These are phyloP conservation scores for Hypoxylon rubiginosum DNA, from an alignment of 2,329 filamentous ascomycete species.

Conservation along the genomic window DNA sequence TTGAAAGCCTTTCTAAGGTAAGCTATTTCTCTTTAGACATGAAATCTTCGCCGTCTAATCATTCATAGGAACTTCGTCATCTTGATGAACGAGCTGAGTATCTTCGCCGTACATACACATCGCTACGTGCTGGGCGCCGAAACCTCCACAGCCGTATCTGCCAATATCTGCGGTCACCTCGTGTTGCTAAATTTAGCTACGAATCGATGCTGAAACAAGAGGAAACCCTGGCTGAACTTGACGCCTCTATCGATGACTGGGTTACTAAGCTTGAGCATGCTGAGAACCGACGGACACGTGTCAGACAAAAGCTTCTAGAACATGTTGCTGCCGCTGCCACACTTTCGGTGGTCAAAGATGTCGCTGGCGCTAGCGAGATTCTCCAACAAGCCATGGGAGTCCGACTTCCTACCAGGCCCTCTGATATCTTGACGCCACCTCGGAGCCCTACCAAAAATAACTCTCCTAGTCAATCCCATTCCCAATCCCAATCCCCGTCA, in stretches of 20 bases:
- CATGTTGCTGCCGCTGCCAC: constrained; percentile 81
- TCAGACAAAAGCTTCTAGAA: constrained; percentile 84
- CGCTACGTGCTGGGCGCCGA: constrained; percentile 79
- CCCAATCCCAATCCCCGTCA: constrained; percentile 55
- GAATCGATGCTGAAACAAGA: constrained; percentile 84
- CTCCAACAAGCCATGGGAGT: constrained; percentile 60
- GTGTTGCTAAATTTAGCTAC: constrained; percentile 77
- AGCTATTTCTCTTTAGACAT: constrained; percentile 8
- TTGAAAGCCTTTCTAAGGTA: constrained; percentile 75
- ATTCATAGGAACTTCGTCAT: constrained; percentile 74
- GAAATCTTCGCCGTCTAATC: constrained; percentile 21
- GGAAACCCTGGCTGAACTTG: constrained; percentile 81
- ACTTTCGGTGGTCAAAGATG: constrained; percentile 55
- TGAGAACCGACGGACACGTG: constrained; percentile 80
- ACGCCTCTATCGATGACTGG: constrained; percentile 85
- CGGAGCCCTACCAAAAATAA: constrained; percentile 67
- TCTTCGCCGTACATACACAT: constrained; percentile 81
- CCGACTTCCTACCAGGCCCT: constrained; percentile 53
- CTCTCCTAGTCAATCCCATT: constrained; percentile 49
- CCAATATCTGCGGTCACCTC: constrained; percentile 79
- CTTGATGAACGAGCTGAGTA: constrained; percentile 86
- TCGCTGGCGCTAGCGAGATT: constrained; percentile 56
- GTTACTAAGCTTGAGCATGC: constrained; percentile 83
- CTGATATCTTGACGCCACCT: constrained; percentile 68
- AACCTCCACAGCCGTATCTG: constrained; percentile 84